These are phyloP conservation scores for Aspergillus sp. DNA, from an alignment of 2,329 filamentous ascomycete species.

Conservation along the genomic window DNA sequence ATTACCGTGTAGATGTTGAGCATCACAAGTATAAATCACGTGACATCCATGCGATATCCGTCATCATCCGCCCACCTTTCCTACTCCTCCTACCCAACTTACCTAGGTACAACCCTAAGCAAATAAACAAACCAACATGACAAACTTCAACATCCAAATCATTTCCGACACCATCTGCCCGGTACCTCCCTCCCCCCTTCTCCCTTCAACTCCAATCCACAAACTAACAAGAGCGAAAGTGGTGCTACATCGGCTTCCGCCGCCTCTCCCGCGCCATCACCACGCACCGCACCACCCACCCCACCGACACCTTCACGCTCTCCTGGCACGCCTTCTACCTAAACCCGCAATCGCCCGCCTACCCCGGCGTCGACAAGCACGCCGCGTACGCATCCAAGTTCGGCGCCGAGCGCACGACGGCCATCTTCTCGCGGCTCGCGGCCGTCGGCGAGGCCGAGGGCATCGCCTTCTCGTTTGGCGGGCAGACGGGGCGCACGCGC, in stretches of 20 bases:
- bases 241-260: slow-evolving; percentile 78
- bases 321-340: slow-evolving; percentile 81
- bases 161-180: slow-evolving; percentile 82
- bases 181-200: slow-evolving; percentile 23
- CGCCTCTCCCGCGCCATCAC: slow-evolving; percentile 71
- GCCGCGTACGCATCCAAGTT: slow-evolving; percentile 63
- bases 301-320: slow-evolving; percentile 69
- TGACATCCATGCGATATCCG: too few relatives aligned
- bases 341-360: slow-evolving; percentile 61
- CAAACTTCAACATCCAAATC: slow-evolving; percentile 72
- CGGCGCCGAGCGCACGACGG: slow-evolving; percentile 57
- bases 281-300: slow-evolving; percentile 62
- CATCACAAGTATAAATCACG: too few relatives aligned
- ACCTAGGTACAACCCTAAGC: too few relatives aligned
- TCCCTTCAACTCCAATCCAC: neutral
- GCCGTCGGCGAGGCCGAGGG: slow-evolving; percentile 63
- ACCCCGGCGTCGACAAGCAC: slow-evolving; percentile 52
- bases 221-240: slow-evolving; percentile 24
- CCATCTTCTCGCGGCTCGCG: slow-evolving; percentile 59
- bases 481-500: slow-evolving; percentile 71
- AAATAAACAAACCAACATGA: slow-evolving; percentile 60
- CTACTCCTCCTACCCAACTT: neutral
- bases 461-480: slow-evolving; percentile 70
- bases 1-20: too few relatives aligned
- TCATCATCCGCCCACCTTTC: too few relatives aligned